Conservation (phyloP, 495 filamentous ascomycete genomes). For the Podospora pseudocomata region DNA sequence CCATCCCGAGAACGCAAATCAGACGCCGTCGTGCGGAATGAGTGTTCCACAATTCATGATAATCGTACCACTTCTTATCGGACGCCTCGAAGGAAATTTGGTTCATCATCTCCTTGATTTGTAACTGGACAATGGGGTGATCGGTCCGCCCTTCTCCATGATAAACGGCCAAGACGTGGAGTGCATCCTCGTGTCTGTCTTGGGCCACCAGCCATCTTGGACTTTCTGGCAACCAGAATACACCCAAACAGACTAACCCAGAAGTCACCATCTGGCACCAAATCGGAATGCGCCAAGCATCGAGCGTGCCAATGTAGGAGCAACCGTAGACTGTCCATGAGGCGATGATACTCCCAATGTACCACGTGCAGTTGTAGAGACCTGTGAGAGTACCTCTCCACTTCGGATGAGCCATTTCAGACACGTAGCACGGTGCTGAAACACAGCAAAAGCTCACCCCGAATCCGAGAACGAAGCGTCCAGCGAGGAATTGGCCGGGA, state of each 20-base stretch:
- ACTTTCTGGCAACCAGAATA: constrained; percentile 37
- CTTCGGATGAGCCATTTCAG: constrained; percentile 69
- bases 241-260: constrained; percentile 30
- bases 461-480: constrained; percentile 74
- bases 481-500: constrained; percentile 58
- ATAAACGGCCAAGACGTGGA: constrained; percentile 50
- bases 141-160: constrained; percentile 46
- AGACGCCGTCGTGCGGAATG: constrained; percentile 57
- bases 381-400: constrained; percentile 60
- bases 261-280: constrained; percentile 39
- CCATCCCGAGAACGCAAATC: constrained; percentile 58
- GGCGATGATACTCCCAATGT: constrained; percentile 31
- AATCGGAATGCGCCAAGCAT: constrained; percentile 36
- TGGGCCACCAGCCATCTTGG: constrained; percentile 42
- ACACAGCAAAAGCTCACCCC: constrained; percentile 63
- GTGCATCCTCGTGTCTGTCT: constrained; percentile 47
- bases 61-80: constrained; percentile 69
- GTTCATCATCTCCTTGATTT: constrained; percentile 57
- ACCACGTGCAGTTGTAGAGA: constrained; percentile 38
- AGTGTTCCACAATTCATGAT: constrained; percentile 57
- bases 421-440: constrained; percentile 70
- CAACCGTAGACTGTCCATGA: constrained; percentile 34
- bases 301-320: constrained; percentile 20
- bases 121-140: constrained; percentile 53
- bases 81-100: constrained; percentile 51